Conservation (phyloP, 208 protist genomes). For the Trypanosoma melophagium region DNA sequence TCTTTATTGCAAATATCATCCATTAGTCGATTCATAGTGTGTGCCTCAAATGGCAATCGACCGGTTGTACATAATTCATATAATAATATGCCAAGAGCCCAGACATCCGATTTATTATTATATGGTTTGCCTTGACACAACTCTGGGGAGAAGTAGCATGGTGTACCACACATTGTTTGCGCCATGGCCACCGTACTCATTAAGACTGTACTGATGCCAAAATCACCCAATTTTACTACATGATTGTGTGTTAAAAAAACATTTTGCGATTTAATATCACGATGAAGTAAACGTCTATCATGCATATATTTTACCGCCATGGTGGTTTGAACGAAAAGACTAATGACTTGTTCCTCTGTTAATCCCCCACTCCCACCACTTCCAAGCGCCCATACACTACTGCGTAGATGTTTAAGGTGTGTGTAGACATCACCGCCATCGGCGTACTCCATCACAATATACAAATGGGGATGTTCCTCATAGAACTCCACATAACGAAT, state of each 20-base stretch:
- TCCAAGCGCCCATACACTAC: constrained; percentile 29
- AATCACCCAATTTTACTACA: constrained; percentile 91
- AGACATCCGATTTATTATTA: constrained; percentile 94
- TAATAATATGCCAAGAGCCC: constrained; percentile 88
- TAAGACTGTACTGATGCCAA: constrained; percentile 90
- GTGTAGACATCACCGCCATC: constrained; percentile 85
- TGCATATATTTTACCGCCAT: constrained; percentile 91
- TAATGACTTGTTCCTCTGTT: constrained; percentile 72
- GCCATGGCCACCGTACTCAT: constrained; percentile 87
- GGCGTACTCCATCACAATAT: constrained; percentile 92
- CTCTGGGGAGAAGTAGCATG: constrained; percentile 95
- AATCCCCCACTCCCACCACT: constrained; percentile 30
- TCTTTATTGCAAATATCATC: constrained; percentile 78
- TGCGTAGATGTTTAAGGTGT: constrained; percentile 42
- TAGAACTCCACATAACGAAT: constrained; percentile 83
- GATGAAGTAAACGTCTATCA: constrained; percentile 86
- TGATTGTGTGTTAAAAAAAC: constrained; percentile 83
- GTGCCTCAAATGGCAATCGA: constrained; percentile 80
- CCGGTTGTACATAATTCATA: constrained; percentile 81
- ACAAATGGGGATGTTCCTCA: constrained; percentile 79
- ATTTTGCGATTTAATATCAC: constrained; percentile 93
- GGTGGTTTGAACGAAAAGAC: constrained; percentile 78
- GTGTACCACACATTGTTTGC: constrained; percentile 94
- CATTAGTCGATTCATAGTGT: constrained; percentile 86
- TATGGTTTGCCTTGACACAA: constrained; percentile 91